Conservation (phyloP, 805 yeast genomes). For the Priceomyces haplophilus region DNA sequence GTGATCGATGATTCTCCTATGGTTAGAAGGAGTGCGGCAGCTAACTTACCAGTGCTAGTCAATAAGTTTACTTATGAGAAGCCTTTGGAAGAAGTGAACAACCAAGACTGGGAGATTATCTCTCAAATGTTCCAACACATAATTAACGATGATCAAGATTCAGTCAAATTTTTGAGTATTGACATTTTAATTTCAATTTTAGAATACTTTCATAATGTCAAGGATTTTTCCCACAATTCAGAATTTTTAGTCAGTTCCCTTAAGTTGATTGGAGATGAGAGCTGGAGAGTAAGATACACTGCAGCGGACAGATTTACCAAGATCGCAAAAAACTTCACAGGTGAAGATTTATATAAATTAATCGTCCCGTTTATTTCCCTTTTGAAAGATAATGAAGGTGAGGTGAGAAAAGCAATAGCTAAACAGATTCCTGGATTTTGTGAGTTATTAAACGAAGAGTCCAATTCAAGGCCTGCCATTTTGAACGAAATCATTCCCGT, state of each 20-base stretch:
- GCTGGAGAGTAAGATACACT: conserved; percentile 98
- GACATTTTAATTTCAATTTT: conserved; percentile 84
- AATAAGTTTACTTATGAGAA: conserved; percentile 43
- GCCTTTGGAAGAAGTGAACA: conserved; percentile 35
- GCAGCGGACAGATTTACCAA: conserved; percentile 90
- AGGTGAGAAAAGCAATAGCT: conserved; percentile 92
- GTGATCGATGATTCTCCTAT: conserved; percentile 92
- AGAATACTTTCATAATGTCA: conserved; percentile 56
- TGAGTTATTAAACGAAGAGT: conserved; percentile 41
- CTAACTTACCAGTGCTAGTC: conserved; percentile 71
- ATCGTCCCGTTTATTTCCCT: conserved; percentile 70
- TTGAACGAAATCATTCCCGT: conserved; percentile 75
- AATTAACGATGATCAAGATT: conserved; percentile 86
- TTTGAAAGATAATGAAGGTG: conserved; percentile 92
- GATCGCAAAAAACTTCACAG: conserved; percentile 63
- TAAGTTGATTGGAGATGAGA: conserved; percentile 76
- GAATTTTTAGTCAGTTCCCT: conserved; percentile 65
- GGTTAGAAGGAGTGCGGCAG: conserved; percentile 95
- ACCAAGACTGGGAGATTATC: conserved; percentile 71
- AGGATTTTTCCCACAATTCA: conserved; percentile 56
- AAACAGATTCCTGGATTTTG: conserved; percentile 83
- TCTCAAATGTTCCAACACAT: conserved; percentile 78
- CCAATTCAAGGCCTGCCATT: conserved; percentile 45
- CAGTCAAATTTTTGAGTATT: conserved; percentile 85
- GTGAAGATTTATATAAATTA: conserved; percentile 55